These are phyloP conservation scores for Colletotrichum godetiae DNA, from an alignment of 2,329 filamentous ascomycete species.

Conservation along the genomic window DNA sequence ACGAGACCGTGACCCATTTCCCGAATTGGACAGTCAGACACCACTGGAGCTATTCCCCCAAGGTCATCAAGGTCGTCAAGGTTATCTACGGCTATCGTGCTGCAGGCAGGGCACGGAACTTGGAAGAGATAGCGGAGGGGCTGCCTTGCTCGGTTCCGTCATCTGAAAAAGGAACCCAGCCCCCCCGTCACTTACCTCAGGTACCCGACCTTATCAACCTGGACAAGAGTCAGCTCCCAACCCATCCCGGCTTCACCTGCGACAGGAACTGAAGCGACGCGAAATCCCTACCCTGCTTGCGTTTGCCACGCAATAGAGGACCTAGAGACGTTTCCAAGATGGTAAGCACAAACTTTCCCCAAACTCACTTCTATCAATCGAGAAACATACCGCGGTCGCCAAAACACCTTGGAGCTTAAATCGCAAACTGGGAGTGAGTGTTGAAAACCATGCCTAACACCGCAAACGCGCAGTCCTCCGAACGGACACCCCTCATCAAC, in stretches of 20 bases:
- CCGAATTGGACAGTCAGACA: background rate
- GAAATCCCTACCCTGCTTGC: background rate
- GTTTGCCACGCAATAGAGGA: background rate
- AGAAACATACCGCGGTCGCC: too few species aligned
- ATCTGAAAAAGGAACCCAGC: background rate
- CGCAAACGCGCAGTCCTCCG: conserved; percentile 55
- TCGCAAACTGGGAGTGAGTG: too few species aligned
- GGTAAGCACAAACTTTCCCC: background rate
- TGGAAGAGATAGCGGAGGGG: background rate
- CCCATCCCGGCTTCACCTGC: conserved; percentile 7
- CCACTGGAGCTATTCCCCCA: background rate
- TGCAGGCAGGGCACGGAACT: background rate
- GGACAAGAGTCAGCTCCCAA: conserved; percentile 1
- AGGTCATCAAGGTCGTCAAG: background rate
- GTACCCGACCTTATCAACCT: conserved; percentile 14
- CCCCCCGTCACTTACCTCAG: background rate
- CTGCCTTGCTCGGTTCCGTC: background rate
- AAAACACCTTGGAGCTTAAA: too few species aligned
- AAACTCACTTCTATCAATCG: background rate
- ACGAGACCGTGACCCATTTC: conserved; percentile 25
- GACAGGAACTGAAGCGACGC: conserved; percentile 15
- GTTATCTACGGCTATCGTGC: background rate
- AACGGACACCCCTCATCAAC: conserved; percentile 57
- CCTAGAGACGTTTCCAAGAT: background rate
- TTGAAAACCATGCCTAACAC: conserved; percentile 22